These are phyloP conservation scores for Zygosaccharomyces siamensis DNA, from an alignment of 805 yeast species.

Conservation along the genomic window DNA sequence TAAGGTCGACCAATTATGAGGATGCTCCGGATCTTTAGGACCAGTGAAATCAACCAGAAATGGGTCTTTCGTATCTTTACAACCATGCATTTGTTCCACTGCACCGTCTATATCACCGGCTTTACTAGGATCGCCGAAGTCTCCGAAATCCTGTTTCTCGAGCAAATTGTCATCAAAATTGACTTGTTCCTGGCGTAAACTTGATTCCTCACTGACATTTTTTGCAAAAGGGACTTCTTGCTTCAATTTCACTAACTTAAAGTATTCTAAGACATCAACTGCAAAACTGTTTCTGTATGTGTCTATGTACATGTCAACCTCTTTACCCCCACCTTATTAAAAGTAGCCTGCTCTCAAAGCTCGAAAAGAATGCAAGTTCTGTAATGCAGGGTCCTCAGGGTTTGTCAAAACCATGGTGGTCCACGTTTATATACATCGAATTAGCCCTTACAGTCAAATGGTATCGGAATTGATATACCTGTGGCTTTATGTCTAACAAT, in stretches of 20 bases:
- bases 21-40: conserved; percentile 49
- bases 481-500: background rate
- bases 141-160: background rate
- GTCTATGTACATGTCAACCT: conserved; percentile 11
- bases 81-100: conserved; percentile 1
- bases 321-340: background rate
- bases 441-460: background rate
- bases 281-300: conserved; percentile 23
- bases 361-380: no score
- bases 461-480: background rate
- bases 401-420: no score
- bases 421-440: background rate
- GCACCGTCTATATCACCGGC: conserved; percentile 1
- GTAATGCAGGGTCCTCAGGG: no score
- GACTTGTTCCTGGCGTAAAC: background rate
- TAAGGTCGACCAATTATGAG: conserved; percentile 49
- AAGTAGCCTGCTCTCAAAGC: no score
- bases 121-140: background rate
- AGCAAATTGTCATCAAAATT: background rate
- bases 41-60: conserved; percentile 30
- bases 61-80: conserved; percentile 29
- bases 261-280: conserved; percentile 25
- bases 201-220: background rate
- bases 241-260: conserved; percentile 7
- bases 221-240: conserved; percentile 4